phyloP scores from a whole-genome alignment of 306 rosid species.

The Rosa rugosa region DNA sequence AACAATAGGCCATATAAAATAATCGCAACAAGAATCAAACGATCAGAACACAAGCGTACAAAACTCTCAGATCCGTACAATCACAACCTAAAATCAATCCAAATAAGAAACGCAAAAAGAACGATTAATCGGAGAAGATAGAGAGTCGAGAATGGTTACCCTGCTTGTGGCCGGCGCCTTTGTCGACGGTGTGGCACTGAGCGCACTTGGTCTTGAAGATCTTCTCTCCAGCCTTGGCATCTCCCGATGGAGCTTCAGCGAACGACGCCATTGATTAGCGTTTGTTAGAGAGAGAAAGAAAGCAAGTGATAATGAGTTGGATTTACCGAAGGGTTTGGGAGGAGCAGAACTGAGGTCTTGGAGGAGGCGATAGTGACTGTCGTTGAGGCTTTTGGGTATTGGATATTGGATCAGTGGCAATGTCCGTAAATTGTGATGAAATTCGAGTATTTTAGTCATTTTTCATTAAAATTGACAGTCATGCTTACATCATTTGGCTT shows the following conservation, averaged over 20 bases:
- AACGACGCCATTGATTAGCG: constrained; percentile 66
- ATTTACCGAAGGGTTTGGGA: constrained; percentile 48
- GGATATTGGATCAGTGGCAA: too few species aligned
- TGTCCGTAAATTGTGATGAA: too few species aligned
- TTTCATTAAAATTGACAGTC: too few species aligned
- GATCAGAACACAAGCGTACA: neutral
- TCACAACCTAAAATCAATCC: neutral
- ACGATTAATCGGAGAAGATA: neutral
- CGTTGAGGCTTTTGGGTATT: constrained; percentile 67
- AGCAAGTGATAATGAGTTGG: neutral
- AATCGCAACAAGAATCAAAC: neutral
- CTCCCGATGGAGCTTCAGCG: constrained; percentile 73
- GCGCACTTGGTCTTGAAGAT: constrained; percentile 87
- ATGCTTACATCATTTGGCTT: too few species aligned
- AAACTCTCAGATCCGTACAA: constrained; percentile 18
- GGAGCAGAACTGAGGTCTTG: constrained; percentile 72
- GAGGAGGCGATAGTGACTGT: constrained; percentile 76
- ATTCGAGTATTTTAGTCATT: too few species aligned
- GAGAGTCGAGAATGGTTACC: constrained; percentile 34
- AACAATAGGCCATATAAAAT: neutral
- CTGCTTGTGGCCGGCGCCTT: constrained; percentile 92
- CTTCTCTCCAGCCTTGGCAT: constrained; percentile 60
- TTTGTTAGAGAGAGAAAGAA: neutral
- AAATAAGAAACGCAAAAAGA: neutral
- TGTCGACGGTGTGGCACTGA: constrained; percentile 87